Evolutionary conservation across 257 asterid species (phyloP), one percentile per base, ranked within the genome.

Genomic region (Rauvolfia tetraphylla): DNA sequence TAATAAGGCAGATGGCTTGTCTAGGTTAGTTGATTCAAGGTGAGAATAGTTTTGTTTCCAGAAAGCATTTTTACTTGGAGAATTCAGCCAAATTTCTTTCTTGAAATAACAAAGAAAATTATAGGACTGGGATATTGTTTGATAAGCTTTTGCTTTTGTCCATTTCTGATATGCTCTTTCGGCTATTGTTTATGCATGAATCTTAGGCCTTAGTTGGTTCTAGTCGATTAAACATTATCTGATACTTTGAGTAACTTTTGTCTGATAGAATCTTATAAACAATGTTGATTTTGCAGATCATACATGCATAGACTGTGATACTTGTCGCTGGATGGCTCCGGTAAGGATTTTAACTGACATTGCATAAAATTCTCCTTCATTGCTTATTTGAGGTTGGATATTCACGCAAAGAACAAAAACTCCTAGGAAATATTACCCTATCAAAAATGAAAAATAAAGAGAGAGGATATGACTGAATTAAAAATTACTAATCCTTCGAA

Each of bases 321-420:
- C 91, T 56, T 89, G 94, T 58, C 90, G 92, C 25, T 89, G 94
- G 94, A 89, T 89, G 92, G 92, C 94, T 80, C 94, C 94, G 86
- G 92, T 87, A 84, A 84, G 58, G 12, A 62, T 75, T 76, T 75
- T 44, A n/a, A 17, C 56, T 33, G 5, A 41, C 44, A 41, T 63
- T 39, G 7, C 12, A 3, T 38, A 17, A 33, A 63, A 22, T 33
- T 41, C 25, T 3, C 25, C 22, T 18, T 34, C 17, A 34, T 63
- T 63, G n/a, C 69, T 63, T 63, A 36, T 17, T 63, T 63, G 27
- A 65, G 46, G 15, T 65, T 65, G 13, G 25, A 31, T 63, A 63
- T 63, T 38, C 5, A 17, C 18, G 46, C 10, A 27, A 65, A 18
- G 70, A 34, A 65, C 25, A 36, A 31, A 2, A 31, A 6, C 36